Evolutionary conservation across 78 protist species (phyloP).

Genomic region (Creolimax fragrantissima): DNA sequence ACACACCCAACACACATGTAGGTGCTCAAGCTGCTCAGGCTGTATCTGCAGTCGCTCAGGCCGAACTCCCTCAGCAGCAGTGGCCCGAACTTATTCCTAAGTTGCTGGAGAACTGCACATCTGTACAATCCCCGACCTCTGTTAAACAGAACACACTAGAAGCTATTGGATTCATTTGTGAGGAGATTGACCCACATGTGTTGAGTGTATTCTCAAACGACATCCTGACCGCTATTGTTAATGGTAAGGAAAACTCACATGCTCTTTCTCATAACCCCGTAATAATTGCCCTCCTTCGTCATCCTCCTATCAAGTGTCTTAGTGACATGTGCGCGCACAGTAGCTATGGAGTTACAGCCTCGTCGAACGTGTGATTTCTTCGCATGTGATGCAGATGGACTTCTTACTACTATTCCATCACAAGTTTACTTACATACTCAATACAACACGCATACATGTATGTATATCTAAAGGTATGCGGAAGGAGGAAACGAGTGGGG

Average conservation of each 20-base stretch:
- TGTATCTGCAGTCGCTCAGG: slow-evolving; percentile 53
- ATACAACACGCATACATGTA: no score
- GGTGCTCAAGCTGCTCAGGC: slow-evolving; percentile 34
- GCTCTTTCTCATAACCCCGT: slow-evolving; percentile 34
- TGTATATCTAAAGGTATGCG: slow-evolving; percentile 31
- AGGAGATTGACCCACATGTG: slow-evolving; percentile 46
- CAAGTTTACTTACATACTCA: no score
- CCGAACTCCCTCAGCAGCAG: slow-evolving; percentile 64
- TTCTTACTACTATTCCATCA: no score
- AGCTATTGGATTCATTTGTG: slow-evolving; percentile 77
- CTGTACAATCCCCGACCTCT: not conserved
- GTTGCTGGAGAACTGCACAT: slow-evolving; percentile 31
- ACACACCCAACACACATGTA: not conserved
- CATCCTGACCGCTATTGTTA: not conserved
- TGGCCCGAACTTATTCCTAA: slow-evolving; percentile 68
- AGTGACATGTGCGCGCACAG: no score
- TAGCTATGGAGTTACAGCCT: no score
- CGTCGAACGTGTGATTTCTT: no score
- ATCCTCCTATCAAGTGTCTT: no score
- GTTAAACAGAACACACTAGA: slow-evolving; percentile 56
- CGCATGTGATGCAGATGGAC: no score
- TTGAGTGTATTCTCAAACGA: not conserved
- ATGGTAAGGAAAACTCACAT: not conserved
- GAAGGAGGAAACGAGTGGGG: slow-evolving; percentile 10
- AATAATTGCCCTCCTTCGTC: slow-evolving; percentile 23